Evolutionary conservation across 75 land plant genomes (phyloP), one percentile per base, ranked within the genome.

Genomic region (Chamaecyparis obtusa): DNA sequence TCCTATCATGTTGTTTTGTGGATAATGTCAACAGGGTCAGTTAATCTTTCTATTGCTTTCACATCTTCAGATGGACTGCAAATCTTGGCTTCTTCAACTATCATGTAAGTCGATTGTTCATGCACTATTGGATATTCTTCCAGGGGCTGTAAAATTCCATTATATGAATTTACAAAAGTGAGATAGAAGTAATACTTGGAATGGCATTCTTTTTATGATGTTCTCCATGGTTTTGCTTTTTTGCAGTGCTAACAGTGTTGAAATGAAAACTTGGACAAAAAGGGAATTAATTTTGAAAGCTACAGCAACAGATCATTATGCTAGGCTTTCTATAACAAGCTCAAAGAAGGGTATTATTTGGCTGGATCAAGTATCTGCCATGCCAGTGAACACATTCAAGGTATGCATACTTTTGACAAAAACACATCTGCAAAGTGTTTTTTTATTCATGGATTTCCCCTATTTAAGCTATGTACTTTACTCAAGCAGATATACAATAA

Each of bases 351-450:
- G 99, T 44, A 90, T 92, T 11, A 87, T 96, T 84, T 96, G 99
- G 99, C 80, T 97, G 71, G 99, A 97, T 81, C 99, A 97, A 87
- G 91, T 97, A 54, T 97, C 99, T 37, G 92, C 90, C 35, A 95
- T 96, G 94, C 98, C 99, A 13, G n/a, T 91, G 57, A 94, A 96
- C 72, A 97, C 99, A n/a, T 93, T 88, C 86, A 94, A 92, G 97
- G 99, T 96, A 89, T 49, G 9, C 80, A 16, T 87, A 54, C 36
- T 60, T 44, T 51, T 84, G 32, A 10, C 10, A n/a, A 81, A 46
- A 46, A 27, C 6, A 24, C 0, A 19, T 3, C 1, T 78, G 5
- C 36, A 37, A 37, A 19, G 44, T 39, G 21, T 37, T 78, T 37
- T 37, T 39, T 78, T 39, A 6, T 78, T 78, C 49, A 24, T 0